A percentile compares a stretch with the other conserved stretches of the same genome.
phyloP scores from a whole-genome alignment of 2,329 filamentous ascomycete species.

The Xylaria sp. region DNA sequence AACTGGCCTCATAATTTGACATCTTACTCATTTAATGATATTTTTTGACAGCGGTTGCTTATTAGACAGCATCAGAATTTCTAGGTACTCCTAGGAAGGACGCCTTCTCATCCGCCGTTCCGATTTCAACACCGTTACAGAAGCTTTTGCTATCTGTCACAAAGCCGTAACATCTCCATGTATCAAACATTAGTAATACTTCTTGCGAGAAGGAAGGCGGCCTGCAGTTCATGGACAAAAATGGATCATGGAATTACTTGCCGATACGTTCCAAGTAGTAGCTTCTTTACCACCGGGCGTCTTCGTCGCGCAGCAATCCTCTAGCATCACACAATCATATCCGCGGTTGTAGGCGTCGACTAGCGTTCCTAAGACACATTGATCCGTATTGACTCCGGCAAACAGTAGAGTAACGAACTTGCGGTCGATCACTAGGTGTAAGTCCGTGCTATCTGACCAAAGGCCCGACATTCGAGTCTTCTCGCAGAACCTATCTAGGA shows the following conservation, averaged over 20 bases:
- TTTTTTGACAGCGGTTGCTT: neutral
- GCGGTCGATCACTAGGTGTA: constrained; percentile 42
- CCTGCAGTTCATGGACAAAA: neutral
- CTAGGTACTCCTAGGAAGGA: neutral
- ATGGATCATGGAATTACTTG: constrained; percentile 44
- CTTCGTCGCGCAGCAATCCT: constrained; percentile 64
- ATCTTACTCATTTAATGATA: neutral
- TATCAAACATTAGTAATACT: constrained; percentile 12
- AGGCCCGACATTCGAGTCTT: constrained; percentile 70
- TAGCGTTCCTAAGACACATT: constrained; percentile 68
- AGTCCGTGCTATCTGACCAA: constrained; percentile 58
- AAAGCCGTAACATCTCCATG: constrained; percentile 40
- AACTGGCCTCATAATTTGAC: neutral
- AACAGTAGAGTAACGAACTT: constrained; percentile 62
- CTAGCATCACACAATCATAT: constrained; percentile 65
- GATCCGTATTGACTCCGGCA: constrained; percentile 70
- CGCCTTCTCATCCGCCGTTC: constrained; percentile 6
- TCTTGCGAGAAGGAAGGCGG: neutral
- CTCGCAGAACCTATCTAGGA: constrained; percentile 61
- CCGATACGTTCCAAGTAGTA: constrained; percentile 52
- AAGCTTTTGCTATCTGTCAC: constrained; percentile 41
- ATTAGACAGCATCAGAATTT: neutral
- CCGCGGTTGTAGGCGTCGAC: constrained; percentile 66
- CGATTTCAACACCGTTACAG: constrained; percentile 14
- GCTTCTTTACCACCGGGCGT: constrained; percentile 54